Base-by-base conservation (phyloP, 192 early-diverging fungal genomes). In the Allomyces arbusculus region DNA sequence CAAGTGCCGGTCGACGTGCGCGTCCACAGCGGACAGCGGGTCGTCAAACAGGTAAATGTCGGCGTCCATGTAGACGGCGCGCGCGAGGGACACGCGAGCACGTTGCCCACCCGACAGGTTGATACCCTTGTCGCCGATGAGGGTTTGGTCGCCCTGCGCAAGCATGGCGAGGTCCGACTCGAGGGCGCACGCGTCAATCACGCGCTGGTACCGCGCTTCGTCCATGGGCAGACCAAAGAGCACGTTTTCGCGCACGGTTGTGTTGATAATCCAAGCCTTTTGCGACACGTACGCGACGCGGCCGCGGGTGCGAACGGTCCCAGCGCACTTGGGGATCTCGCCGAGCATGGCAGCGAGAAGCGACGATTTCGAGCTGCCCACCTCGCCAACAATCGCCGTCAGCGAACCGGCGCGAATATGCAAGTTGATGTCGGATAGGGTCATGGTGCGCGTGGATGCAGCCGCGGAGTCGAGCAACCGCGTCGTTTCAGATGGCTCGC, bases 331-430 rank as follows among this genome's bases (percentile, higher is more conserved):
- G 66, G 77, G 82, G 75, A 90, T 86, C 66, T 94, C 91, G 19
- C 92, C 89, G 24, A 92, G 80, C 65, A 96, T 75, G 14, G 89
- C 84, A 65, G 83, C 80, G 1, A 96, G 73, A n/a, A 96, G 74
- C 4, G 89, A 86, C 0, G 87, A 88, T 68, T 96, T 96, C 43
- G 91, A 91, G 3, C 80, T 76, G 4, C 89, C 94, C 24, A 74
- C 67, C 0, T 61, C 28, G 23, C 87, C 87, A 5, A 87, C 78
- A 65, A 89, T 69, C 0, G 84, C 78, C 16, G 82, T 74, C 10
- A 85, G 69, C 10, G 76, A 69, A 20, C 73, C 73, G 63, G 64
- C 66, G 6, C 66, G 62, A 23, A 81, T 71, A 6, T 63, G 55
- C 44, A 80, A 66, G 26, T 65, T 73, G 64, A 85, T 73, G 64